A percentile compares a stretch with the other conserved stretches of the same genome.
Evolutionary conservation across 2,329 filamentous ascomycete genomes (phyloP).

Genomic region (Fusarium dimerum): DNA sequence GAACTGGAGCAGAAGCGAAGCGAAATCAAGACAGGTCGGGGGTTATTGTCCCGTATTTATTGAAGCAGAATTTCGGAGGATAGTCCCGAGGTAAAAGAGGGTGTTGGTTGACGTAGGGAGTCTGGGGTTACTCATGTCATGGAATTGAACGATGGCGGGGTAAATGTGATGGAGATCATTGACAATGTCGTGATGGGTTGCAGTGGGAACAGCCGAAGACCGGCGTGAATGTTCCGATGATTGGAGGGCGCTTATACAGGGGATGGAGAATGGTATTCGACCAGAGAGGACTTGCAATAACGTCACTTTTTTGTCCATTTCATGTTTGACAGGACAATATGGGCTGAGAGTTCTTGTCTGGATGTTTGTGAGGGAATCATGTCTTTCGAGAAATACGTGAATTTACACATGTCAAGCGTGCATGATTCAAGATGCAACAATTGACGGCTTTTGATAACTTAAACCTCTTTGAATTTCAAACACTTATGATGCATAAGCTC

Average conservation of each 20-base stretch:
- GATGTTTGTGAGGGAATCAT: too few species aligned
- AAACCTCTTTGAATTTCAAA: too few species aligned
- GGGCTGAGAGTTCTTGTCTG: too few species aligned
- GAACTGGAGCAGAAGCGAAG: background rate
- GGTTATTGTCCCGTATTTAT: background rate
- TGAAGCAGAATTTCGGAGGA: background rate
- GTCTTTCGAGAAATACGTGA: too few species aligned
- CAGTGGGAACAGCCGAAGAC: background rate
- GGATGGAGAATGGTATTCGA: too few species aligned
- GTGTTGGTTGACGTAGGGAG: background rate
- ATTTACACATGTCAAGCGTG: too few species aligned
- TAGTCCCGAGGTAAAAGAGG: background rate
- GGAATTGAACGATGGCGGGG: background rate
- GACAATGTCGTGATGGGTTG: slow-evolving; percentile 3
- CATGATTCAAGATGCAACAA: too few species aligned
- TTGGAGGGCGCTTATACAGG: background rate
- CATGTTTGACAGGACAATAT: too few species aligned
- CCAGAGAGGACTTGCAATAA: too few species aligned
- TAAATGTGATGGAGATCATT: slow-evolving; percentile 1
- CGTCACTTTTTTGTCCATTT: too few species aligned
- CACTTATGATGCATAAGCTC: too few species aligned
- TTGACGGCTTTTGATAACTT: too few species aligned
- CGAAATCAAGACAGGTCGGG: background rate
- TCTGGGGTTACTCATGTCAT: background rate
- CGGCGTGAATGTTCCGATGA: background rate